Percentiles rank a stretch among this genome's conserved stretches.
Conservation (phyloP, 176 grass and related monocot species). For the Aegilops tauschii region DNA sequence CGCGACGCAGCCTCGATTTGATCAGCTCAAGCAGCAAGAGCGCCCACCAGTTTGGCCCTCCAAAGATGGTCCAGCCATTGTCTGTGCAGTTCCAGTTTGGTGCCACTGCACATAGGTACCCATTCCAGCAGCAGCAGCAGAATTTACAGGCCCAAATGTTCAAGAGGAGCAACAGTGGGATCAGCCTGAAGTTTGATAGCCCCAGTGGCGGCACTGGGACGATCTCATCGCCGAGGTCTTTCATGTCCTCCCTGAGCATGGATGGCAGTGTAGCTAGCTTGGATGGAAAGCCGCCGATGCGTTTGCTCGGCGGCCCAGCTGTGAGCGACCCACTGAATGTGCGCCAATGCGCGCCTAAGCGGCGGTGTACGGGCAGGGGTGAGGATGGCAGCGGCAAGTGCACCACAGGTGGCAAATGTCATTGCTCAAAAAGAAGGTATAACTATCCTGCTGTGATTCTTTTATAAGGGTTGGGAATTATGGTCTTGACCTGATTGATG, state of each 20-base stretch:
- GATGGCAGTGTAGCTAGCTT: conserved; percentile 68
- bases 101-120: conserved; percentile 39
- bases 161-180: conserved; percentile 56
- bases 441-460: background rate
- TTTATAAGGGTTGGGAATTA: background rate
- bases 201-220: conserved; percentile 36
- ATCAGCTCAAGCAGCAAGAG: conserved; percentile 32
- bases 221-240: conserved; percentile 55
- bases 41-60: conserved; percentile 19
- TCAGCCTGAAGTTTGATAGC: conserved; percentile 74
- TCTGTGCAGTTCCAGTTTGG: conserved; percentile 54
- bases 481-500: background rate
- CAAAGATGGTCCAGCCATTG: conserved; percentile 44
- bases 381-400: conserved; percentile 76
- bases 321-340: conserved; percentile 46
- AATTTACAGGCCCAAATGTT: conserved; percentile 78
- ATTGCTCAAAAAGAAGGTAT: conserved; percentile 94
- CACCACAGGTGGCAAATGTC: conserved; percentile 56
- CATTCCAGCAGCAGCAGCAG: conserved; percentile 67
- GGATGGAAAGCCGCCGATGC: conserved; percentile 65
- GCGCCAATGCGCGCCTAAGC: conserved; percentile 36
- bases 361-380: conserved; percentile 49
- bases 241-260: conserved; percentile 80
- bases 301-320: conserved; percentile 48
- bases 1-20: conserved; percentile 9